These are phyloP conservation scores for Mortierella sp. DNA, from an alignment of 371 early-diverging fungal species.

Conservation along the genomic window DNA sequence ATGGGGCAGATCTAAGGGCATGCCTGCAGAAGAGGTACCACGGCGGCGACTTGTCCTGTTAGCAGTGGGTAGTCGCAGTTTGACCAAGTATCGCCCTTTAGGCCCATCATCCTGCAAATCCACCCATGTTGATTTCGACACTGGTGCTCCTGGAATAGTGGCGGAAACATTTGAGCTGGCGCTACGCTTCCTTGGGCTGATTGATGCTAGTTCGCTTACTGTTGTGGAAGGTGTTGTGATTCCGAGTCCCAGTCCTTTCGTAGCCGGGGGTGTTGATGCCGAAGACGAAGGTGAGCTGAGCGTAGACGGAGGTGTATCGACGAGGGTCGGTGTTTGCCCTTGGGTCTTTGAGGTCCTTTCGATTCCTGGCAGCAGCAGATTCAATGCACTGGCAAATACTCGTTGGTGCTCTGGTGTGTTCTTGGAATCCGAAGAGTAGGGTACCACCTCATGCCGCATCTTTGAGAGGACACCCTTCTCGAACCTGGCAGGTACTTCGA, in stretches of 20 bases:
- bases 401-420: conserved; percentile 34
- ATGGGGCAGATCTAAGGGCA: neutral
- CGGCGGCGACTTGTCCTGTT: conserved; percentile 9
- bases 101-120: conserved; percentile 43
- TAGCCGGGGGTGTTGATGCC: neutral
- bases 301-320: neutral
- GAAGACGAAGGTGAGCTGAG: neutral
- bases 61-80: conserved; percentile 28
- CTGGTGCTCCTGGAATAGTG: neutral
- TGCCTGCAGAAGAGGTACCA: conserved; percentile 6
- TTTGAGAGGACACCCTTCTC: conserved; percentile 52
- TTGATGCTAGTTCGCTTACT: neutral
- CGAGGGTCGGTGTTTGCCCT: conserved; percentile 1
- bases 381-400: conserved; percentile 41
- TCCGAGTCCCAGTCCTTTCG: conserved; percentile 24
- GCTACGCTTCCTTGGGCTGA: neutral
- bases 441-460: conserved; percentile 50
- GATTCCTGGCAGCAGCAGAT: conserved; percentile 24
- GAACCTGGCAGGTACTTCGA: conserved; percentile 39
- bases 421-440: conserved; percentile 37
- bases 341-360: conserved; percentile 17
- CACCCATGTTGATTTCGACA: conserved; percentile 16
- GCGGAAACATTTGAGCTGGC: neutral
- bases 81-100: conserved; percentile 32
- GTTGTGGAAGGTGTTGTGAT: conserved; percentile 25